phyloP scores from a whole-genome alignment of 257 asterid genomes.

The Plectranthus barbatus region DNA sequence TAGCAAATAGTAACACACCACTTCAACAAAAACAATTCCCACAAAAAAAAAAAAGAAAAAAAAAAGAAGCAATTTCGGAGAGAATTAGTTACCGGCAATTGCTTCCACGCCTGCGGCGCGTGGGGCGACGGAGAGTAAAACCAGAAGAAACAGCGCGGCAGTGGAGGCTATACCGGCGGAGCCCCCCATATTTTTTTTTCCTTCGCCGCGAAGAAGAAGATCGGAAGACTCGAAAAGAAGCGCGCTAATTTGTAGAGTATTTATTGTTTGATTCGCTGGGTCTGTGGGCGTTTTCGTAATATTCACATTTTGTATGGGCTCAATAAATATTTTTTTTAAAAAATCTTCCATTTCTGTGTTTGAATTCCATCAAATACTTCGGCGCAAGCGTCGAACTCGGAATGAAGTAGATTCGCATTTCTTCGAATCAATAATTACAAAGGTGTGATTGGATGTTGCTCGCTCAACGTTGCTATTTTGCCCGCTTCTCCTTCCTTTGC shows the following conservation, averaged over 20 bases:
- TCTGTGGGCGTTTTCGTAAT: background rate
- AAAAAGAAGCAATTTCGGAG: background rate
- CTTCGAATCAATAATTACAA: background rate
- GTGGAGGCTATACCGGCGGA: constrained; percentile 5
- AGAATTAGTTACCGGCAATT: constrained; percentile 27
- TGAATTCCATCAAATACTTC: too few species aligned
- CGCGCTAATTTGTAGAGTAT: constrained; percentile 3
- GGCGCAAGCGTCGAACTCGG: background rate
- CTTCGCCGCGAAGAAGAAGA: constrained; percentile 18
- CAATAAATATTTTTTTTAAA: too few species aligned
- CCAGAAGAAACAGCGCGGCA: constrained; percentile 14
- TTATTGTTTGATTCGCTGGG: background rate
- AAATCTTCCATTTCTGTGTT: too few species aligned
- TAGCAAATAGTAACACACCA: background rate
- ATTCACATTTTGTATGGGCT: background rate
- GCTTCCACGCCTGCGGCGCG: constrained; percentile 16
- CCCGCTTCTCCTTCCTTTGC: constrained; percentile 12
- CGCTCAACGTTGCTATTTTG: constrained; percentile 6
- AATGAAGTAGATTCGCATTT: background rate
- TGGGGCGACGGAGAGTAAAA: constrained; percentile 9
- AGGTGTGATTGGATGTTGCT: background rate
- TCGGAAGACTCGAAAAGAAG: constrained; percentile 2
- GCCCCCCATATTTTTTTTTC: constrained; percentile 24
- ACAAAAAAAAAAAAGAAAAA: too few species aligned
- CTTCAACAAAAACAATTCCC: background rate